Evolutionary conservation across 345 rosid genomes (phyloP).

Genomic region (Odontarrhena argentea): DNA sequence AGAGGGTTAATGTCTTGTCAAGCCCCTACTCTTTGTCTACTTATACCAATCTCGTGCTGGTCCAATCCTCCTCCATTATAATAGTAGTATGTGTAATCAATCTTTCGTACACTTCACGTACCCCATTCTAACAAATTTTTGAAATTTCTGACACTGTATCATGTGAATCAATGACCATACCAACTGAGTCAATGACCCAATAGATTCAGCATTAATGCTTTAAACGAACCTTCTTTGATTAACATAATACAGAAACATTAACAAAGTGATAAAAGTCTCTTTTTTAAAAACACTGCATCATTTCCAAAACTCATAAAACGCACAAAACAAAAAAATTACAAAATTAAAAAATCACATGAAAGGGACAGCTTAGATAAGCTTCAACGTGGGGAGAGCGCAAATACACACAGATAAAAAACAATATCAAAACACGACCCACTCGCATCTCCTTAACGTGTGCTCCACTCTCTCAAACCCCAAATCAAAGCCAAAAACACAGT

Average conservation of each 20-base stretch:
- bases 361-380: constrained; percentile 45
- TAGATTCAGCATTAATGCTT: constrained; percentile 21
- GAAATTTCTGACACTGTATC: constrained; percentile 29
- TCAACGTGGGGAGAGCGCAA: constrained; percentile 43
- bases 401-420: constrained; percentile 25
- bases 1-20: constrained; percentile 8
- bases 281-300: constrained; percentile 14
- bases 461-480: constrained; percentile 1
- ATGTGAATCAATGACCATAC: constrained; percentile 23
- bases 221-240: constrained; percentile 39
- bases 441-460: constrained; percentile 27
- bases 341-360: constrained; percentile 33
- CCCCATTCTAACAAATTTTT: constrained; percentile 15
- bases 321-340: constrained; percentile 23
- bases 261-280: constrained; percentile 28
- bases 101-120: constrained; percentile 34
- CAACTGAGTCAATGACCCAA: background rate
- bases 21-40: background rate
- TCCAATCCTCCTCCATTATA: constrained; percentile 10
- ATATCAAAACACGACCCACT: constrained; percentile 18
- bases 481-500: background rate
- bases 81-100: background rate
- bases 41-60: constrained; percentile 29
- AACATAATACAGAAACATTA: constrained; percentile 19
- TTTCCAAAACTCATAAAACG: constrained; percentile 41